phyloP scores from a whole-genome alignment of 1,139 yeast genomes.

The Pneumocystis jirovecii region DNA sequence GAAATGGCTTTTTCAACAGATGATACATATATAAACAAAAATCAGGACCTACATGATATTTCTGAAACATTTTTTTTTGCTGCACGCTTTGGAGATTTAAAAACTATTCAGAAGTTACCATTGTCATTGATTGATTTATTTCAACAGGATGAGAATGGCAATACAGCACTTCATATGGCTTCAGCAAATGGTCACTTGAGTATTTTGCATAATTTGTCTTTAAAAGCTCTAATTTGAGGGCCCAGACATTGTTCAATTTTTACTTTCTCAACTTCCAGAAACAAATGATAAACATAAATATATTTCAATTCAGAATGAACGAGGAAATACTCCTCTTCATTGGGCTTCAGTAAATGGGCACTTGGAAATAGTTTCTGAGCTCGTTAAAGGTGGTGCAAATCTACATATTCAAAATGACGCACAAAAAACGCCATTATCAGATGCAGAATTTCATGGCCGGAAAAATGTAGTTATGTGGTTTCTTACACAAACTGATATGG shows the following conservation, averaged over 20 bases:
- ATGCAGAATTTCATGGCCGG: conserved; percentile 58
- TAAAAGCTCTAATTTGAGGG: conserved; percentile 8
- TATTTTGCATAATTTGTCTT: neutral
- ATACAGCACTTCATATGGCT: conserved; percentile 86
- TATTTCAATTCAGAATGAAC: conserved; percentile 37
- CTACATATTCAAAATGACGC: conserved; percentile 60
- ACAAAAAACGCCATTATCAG: conserved; percentile 73
- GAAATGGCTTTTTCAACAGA: neutral
- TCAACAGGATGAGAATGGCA: conserved; percentile 50
- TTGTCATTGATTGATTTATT: conserved; percentile 12
- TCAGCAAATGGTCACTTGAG: conserved; percentile 71
- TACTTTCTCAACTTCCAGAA: conserved; percentile 35
- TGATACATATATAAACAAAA: neutral
- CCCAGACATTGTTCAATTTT: conserved; percentile 45
- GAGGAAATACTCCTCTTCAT: conserved; percentile 86
- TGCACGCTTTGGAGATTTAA: neutral
- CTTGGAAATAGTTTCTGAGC: conserved; percentile 46
- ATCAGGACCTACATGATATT: neutral
- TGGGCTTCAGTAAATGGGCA: conserved; percentile 94
- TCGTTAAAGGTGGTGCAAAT: conserved; percentile 70
- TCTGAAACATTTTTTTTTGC: neutral
- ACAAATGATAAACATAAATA: conserved; percentile 30
- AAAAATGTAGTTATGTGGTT: conserved; percentile 40
- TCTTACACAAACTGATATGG: conserved; percentile 25
- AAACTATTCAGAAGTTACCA: conserved; percentile 22